Evolutionary conservation across 805 yeast species (phyloP).

Genomic region (Barnettozyma salicaria): DNA sequence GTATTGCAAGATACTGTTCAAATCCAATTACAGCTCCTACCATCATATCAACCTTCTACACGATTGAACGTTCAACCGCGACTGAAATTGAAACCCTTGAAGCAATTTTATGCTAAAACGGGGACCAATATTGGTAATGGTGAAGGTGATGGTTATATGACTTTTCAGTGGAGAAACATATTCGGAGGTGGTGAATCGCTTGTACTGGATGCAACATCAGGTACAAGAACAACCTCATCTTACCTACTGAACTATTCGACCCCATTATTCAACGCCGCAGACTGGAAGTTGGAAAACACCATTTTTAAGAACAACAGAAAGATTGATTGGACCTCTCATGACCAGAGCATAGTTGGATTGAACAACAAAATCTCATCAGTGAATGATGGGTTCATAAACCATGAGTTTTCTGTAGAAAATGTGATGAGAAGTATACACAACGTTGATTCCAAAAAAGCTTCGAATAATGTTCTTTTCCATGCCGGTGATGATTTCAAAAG

Average conservation of each 20-base stretch:
- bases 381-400: conserved; percentile 29
- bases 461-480: conserved; percentile 48
- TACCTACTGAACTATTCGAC: conserved; percentile 45
- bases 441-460: conserved; percentile 39
- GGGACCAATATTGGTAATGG: conserved; percentile 97
- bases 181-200: conserved; percentile 67
- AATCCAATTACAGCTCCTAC: conserved; percentile 28
- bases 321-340: conserved; percentile 47
- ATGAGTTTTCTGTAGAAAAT: conserved; percentile 43
- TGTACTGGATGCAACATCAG: conserved; percentile 49
- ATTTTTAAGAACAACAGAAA: conserved; percentile 46
- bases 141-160: conserved; percentile 91
- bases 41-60: neutral
- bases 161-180: conserved; percentile 56
- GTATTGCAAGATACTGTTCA: conserved; percentile 36
- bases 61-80: conserved; percentile 26
- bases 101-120: conserved; percentile 74
- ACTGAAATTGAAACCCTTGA: conserved; percentile 43
- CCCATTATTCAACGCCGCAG: conserved; percentile 42
- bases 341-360: conserved; percentile 43
- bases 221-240: conserved; percentile 54
- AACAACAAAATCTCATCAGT: conserved; percentile 29
- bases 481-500: conserved; percentile 62
- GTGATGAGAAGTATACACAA: conserved; percentile 37
- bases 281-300: conserved; percentile 49